Conservation (phyloP, 352 stramenopile species). For the Globisporangium perplexum region DNA sequence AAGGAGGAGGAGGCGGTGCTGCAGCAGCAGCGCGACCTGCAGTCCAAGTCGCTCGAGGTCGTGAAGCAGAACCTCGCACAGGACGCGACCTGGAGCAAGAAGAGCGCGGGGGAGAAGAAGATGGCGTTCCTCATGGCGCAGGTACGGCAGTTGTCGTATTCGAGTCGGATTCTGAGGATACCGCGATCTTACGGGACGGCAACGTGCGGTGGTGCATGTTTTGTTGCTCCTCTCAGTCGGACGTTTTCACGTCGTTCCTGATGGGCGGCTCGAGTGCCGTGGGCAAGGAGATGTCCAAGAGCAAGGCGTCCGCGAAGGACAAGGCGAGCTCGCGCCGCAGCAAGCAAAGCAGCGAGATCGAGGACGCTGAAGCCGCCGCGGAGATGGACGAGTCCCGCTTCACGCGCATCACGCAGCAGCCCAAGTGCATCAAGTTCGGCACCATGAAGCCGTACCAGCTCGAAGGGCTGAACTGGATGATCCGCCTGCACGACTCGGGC, state of each 20-base stretch:
- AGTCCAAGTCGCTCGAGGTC: constrained; percentile 67
- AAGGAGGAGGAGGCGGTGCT: constrained; percentile 65
- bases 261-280: constrained; percentile 78
- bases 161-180: no score
- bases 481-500: constrained; percentile 90
- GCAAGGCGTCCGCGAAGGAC: constrained; percentile 31
- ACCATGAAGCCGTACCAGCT: constrained; percentile 88
- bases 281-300: constrained; percentile 72
- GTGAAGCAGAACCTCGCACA: constrained; percentile 58
- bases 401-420: constrained; percentile 78
- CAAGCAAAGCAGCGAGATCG: constrained; percentile 55
- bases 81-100: constrained; percentile 40
- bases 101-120: constrained; percentile 56
- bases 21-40: constrained; percentile 69
- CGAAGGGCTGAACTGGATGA: constrained; percentile 89
- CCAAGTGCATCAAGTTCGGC: constrained; percentile 77
- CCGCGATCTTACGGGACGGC: no score
- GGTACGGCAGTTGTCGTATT: constrained; percentile 13
- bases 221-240: constrained; percentile 26
- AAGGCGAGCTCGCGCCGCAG: constrained; percentile 40
- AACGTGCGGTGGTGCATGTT: not conserved
- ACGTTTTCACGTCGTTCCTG: constrained; percentile 86
- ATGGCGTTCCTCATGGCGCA: constrained; percentile 88
- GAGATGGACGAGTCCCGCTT: constrained; percentile 82
- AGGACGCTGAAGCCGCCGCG: constrained; percentile 57